Evolutionary conservation across 2,329 filamentous ascomycete genomes (phyloP), one percentile per base, ranked within the genome.

Genomic region (Aspergillus brasiliensis): DNA sequence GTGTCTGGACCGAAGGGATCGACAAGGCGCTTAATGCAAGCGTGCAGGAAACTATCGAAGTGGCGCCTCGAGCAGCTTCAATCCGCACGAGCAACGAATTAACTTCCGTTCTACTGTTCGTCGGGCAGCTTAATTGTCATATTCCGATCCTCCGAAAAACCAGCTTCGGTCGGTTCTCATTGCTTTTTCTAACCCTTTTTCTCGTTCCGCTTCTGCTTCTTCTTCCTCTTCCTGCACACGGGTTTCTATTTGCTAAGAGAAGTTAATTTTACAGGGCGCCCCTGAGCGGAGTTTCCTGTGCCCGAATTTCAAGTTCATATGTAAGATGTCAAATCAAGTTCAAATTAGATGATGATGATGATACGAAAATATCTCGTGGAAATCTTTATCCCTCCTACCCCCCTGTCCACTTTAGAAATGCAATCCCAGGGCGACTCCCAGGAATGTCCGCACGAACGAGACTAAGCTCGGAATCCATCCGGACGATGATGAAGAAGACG

Each of bases 31-130:
- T 28, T 31, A 8, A 28, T 49, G 46, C 25, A 49, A 27, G 51
- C 44, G 49, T 40, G 58, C 53, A 57, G 49, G 10, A 11, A 27
- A 60, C 57, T 62, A 62, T 62, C 27, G 60, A 62, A 51, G 55
- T 57, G 58, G 60, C 58, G 60, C 46, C 31, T 40, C 51, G 53
- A 57, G 56, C 60, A 17, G 31, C 54, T 19, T 34, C 47, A 42
- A 44, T 19, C 40, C 19, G 46, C 46, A 49, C 23, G 46, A 27
- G 46, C 44, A 13, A 44, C 8, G 31, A 34, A 34, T 34, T 34
- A 15, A 34, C 31, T 34, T 34, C 31, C 31, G 31, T 34, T 34
- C 31, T 34, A 34, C 31, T 21, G 19, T 23, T 19, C 40, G 10
- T 44, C 19, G 40, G 40, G 10, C 40, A 44, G 19, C 19, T 44